phyloP scores from a whole-genome alignment of 805 yeast species.

The Pichia sporocuriosa region DNA sequence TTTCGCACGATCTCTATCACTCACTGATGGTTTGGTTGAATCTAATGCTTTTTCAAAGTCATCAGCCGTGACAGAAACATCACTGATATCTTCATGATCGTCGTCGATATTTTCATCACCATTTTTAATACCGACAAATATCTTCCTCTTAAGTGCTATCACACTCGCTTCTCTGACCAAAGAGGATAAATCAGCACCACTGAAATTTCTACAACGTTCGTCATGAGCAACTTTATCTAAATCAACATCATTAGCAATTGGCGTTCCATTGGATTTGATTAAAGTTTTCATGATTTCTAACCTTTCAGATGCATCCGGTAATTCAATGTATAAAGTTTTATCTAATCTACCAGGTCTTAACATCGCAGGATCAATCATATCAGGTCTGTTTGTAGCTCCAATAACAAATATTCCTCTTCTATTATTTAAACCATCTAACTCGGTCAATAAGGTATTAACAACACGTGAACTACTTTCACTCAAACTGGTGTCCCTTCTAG shows the following conservation, averaged over 20 bases:
- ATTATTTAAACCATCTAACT: conserved; percentile 89
- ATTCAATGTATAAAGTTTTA: conserved; percentile 83
- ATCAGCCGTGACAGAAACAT: conserved; percentile 47
- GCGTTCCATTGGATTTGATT: conserved; percentile 66
- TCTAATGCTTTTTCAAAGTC: conserved; percentile 71
- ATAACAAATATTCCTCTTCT: conserved; percentile 89
- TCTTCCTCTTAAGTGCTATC: conserved; percentile 68
- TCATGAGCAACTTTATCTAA: conserved; percentile 59
- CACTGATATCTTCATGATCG: conserved; percentile 15
- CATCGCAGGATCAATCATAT: conserved; percentile 98
- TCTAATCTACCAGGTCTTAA: conserved; percentile 93
- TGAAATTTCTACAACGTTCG: conserved; percentile 77
- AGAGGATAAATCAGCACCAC: conserved; percentile 95
- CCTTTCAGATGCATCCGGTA: conserved; percentile 75
- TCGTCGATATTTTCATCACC: conserved; percentile 36
- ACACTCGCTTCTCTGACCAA: conserved; percentile 93
- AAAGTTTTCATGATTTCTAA: conserved; percentile 76
- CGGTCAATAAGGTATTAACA: conserved; percentile 90
- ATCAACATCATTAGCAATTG: conserved; percentile 58
- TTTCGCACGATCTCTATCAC: conserved; percentile 72
- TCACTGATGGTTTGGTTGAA: conserved; percentile 82
- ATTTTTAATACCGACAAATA: conserved; percentile 45
- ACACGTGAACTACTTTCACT: conserved; percentile 90
- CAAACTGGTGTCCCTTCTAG: conserved; percentile 81
- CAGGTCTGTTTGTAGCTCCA: conserved; percentile 97